phyloP scores from a whole-genome alignment of 768 basidiomycete genomes.

The Lentinula sp. region DNA sequence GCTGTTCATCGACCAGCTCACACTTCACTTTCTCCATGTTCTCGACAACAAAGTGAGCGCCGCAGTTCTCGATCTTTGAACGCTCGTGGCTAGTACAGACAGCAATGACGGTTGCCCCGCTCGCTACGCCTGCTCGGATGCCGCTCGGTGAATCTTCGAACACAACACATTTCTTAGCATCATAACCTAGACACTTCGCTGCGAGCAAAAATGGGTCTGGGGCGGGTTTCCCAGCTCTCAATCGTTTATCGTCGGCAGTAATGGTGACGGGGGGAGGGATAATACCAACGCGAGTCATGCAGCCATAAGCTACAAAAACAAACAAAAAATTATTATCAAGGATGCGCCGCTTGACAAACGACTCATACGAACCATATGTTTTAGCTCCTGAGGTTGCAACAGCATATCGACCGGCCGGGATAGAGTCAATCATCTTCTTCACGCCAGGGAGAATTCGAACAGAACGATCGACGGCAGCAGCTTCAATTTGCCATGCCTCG shows the following conservation, averaged over 20 bases:
- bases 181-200: constrained; percentile 50
- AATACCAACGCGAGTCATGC: constrained; percentile 67
- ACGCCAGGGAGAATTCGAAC: constrained; percentile 72
- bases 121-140: constrained; percentile 64
- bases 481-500: constrained; percentile 52
- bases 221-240: constrained; percentile 60
- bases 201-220: constrained; percentile 63
- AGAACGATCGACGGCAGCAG: constrained; percentile 50
- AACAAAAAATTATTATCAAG: background rate
- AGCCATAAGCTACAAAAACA: constrained; percentile 44
- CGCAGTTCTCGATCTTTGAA: constrained; percentile 44
- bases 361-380: constrained; percentile 46
- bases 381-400: constrained; percentile 73
- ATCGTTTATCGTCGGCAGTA: constrained; percentile 70
- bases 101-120: constrained; percentile 69
- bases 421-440: constrained; percentile 53
- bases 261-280: constrained; percentile 62
- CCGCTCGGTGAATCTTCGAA: constrained; percentile 82
- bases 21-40: constrained; percentile 47
- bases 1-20: constrained; percentile 27
- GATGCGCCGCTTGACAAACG: background rate
- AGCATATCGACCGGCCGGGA: constrained; percentile 62
- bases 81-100: constrained; percentile 70
- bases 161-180: constrained; percentile 60
- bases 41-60: constrained; percentile 51